Evolutionary conservation across 2,329 filamentous ascomycete species (phyloP).

Genomic region (Didymella sp.): DNA sequence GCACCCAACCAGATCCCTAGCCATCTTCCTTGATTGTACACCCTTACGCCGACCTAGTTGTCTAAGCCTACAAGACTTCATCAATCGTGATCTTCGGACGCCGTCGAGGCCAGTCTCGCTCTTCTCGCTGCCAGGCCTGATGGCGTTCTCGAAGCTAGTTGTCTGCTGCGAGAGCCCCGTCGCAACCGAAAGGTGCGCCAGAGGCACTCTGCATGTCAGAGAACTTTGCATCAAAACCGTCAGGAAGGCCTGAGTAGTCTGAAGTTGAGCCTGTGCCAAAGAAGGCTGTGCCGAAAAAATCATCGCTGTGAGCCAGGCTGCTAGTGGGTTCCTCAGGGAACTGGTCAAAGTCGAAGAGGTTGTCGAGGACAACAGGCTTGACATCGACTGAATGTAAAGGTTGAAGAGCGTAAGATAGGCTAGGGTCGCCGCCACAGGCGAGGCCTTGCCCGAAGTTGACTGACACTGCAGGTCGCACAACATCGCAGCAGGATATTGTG

Average conservation of each 20-base stretch:
- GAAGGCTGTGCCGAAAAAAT: constrained; percentile 47
- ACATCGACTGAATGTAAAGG: constrained; percentile 48
- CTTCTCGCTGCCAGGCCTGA: constrained; percentile 32
- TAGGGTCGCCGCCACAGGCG: constrained; percentile 41
- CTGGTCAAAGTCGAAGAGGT: constrained; percentile 51
- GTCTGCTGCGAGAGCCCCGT: constrained; percentile 56
- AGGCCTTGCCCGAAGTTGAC: constrained; percentile 64
- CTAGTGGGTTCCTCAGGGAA: constrained; percentile 45
- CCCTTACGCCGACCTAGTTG: constrained; percentile 38
- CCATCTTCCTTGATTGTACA: constrained; percentile 34
- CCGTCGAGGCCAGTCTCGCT: constrained; percentile 33
- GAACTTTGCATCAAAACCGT: constrained; percentile 51
- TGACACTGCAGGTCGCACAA: constrained; percentile 99
- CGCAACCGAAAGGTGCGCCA: constrained; percentile 58
- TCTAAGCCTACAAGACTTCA: constrained; percentile 38
- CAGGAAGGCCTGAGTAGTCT: constrained; percentile 47
- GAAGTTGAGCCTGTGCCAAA: constrained; percentile 38
- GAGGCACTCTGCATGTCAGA: constrained; percentile 55
- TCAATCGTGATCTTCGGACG: constrained; percentile 36
- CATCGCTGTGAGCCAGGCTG: constrained; percentile 44
- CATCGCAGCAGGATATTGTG: constrained; percentile 99
- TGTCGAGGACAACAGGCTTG: constrained; percentile 46
- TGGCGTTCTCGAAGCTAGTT: constrained; percentile 40
- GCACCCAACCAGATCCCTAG: constrained; percentile 25
- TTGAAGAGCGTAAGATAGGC: constrained; percentile 48